Base-by-base conservation (phyloP, 306 rosid genomes). In the Quercus wislizeni region DNA sequence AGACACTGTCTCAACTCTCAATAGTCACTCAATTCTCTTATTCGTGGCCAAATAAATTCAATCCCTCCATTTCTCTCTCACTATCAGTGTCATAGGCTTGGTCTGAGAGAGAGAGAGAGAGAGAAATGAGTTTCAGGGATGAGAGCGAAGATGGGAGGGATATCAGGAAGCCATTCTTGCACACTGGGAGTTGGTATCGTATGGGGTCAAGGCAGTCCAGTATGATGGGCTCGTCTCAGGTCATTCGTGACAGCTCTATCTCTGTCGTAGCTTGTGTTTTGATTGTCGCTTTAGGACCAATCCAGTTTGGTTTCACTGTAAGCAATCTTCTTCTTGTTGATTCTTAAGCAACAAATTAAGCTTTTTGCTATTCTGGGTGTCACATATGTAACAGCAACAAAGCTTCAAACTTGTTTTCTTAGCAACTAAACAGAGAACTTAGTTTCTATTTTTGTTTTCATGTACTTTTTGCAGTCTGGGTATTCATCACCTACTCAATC, bases 231-330 rank as follows among this genome's bases (percentile, higher is more conserved):
- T 93, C 99, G 5, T 74, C 96, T 8, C 94, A 93, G 85, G 89
- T 83, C 79, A 88, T 95, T 55, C 92, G 93, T 3, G 98, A 95
- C 0, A 82, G 87, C 77, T 88, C 98, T 31, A 80, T 95, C 71
- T 95, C 99, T 73, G 98, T 95, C 5, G 57, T 93, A 62, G 97
- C 91, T 10, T 95, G 99, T 69, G 99, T 95, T 87, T 85, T 93
- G 51, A 90, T 95, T 56, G 98, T 95, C 35, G 99, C 99, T 84
- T 76, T 95, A 85, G 99, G 99, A 62, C 98, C 99, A 21, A 90
- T 95, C 74, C 99, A 93, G 88, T 90, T 95, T 72, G 99, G 99
- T 72, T 95, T 95, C 86, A 95, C 99, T 7, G 99, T 95, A 95
- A 86, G 85, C 51, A 55, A 64, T 62, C 21, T 20, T 58, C 21